Evolutionary conservation across 306 rosid genomes (phyloP).

Genomic region (Begonia masoniana): DNA sequence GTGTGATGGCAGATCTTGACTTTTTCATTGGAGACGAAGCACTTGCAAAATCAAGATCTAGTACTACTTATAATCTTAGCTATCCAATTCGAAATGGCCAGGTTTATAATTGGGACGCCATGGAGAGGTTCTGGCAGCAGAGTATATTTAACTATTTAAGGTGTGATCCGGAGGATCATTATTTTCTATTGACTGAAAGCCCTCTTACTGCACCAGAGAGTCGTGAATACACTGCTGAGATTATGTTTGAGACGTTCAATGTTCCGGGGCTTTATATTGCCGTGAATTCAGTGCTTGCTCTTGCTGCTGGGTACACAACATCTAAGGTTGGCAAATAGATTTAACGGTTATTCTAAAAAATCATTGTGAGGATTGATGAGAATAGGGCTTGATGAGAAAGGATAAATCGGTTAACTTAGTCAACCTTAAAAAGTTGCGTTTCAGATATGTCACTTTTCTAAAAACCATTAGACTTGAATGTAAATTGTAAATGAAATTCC

Average conservation of each 20-base stretch:
- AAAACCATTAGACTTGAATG: too few species aligned
- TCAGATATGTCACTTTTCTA: too few species aligned
- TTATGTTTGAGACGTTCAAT: constrained; percentile 97
- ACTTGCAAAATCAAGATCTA: constrained; percentile 58
- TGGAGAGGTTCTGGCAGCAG: constrained; percentile 99
- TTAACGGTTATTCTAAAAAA: not conserved
- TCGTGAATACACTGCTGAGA: constrained; percentile 93
- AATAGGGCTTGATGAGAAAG: not conserved
- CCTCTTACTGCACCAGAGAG: constrained; percentile 96
- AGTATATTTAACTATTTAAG: constrained; percentile 85
- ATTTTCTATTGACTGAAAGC: constrained; percentile 87
- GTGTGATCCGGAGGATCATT: constrained; percentile 99
- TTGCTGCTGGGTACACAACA: constrained; percentile 97
- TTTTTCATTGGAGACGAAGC: constrained; percentile 98
- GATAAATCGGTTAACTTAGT: not conserved
- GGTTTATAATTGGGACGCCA: constrained; percentile 94
- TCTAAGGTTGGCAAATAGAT: constrained; percentile 62
- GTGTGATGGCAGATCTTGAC: constrained; percentile 99
- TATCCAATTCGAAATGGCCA: constrained; percentile 84
- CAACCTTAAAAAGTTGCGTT: not conserved
- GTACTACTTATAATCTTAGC: constrained; percentile 67
- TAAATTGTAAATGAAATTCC: too few species aligned
- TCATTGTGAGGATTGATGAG: constrained; percentile 8
- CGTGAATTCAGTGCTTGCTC: constrained; percentile 97
- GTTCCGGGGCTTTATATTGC: constrained; percentile 97